Evolutionary conservation across 75 land plant genomes (phyloP).

Genomic region (Selaginella tamariscina): DNA sequence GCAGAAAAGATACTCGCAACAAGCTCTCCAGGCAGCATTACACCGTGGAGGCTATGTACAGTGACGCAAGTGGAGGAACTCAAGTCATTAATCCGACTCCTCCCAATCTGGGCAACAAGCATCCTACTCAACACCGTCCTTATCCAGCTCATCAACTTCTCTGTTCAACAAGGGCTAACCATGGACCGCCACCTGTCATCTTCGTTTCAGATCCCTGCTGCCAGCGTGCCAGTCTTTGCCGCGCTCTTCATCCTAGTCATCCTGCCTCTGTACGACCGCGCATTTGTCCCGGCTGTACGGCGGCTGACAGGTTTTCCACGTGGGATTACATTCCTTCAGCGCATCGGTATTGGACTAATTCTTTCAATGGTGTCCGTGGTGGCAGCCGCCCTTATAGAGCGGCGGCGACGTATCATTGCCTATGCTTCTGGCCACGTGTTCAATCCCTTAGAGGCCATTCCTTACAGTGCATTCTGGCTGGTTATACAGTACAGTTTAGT

Average conservation of each 20-base stretch:
- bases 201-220: constrained; percentile 43
- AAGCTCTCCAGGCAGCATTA: background rate
- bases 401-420: constrained; percentile 17
- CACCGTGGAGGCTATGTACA: constrained; percentile 33
- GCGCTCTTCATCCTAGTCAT: constrained; percentile 17
- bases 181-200: constrained; percentile 37
- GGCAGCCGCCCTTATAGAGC: constrained; percentile 60
- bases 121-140: constrained; percentile 19
- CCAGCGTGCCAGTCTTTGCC: constrained; percentile 38
- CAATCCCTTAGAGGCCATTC: constrained; percentile 19
- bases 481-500: constrained; percentile 63
- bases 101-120: constrained; percentile 27
- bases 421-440: background rate
- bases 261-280: constrained; percentile 9
- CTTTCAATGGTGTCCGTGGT: constrained; percentile 41
- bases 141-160: constrained; percentile 46
- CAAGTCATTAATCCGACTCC: constrained; percentile 15
- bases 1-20: background rate
- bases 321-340: constrained; percentile 58
- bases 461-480: constrained; percentile 73
- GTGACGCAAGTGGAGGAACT: constrained; percentile 33
- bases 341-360: constrained; percentile 72
- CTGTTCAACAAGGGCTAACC: constrained; percentile 39
- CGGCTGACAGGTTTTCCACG: background rate
- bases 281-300: background rate